phyloP scores from a whole-genome alignment of 768 basidiomycete genomes.

The Exsudoporus frostii region DNA sequence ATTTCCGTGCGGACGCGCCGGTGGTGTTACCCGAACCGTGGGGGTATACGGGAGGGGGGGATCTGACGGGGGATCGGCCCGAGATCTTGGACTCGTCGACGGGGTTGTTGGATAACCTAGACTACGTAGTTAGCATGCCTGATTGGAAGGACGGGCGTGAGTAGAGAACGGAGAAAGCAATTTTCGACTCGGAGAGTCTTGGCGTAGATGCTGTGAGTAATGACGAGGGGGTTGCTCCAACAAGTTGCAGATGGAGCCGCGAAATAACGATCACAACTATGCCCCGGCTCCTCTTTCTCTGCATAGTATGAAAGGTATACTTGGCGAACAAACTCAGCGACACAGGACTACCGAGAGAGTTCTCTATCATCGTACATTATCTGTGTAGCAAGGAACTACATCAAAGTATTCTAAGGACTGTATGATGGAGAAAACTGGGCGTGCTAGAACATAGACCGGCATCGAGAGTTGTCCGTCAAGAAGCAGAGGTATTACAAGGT shows the following conservation, averaged over 20 bases:
- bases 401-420: background rate
- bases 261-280: background rate
- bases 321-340: too few species aligned
- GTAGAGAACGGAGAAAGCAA: background rate
- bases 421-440: background rate
- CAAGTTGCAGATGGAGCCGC: background rate
- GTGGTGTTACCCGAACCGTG: conserved; percentile 17
- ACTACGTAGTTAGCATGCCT: background rate
- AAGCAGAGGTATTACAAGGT: conserved; percentile 4
- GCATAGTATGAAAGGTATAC: too few species aligned
- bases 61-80: too few species aligned
- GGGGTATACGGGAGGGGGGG: conserved; percentile 9
- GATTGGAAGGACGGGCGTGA: background rate
- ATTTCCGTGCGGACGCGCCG: conserved; percentile 17
- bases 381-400: background rate
- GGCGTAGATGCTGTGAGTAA: too few species aligned
- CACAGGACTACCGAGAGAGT: too few species aligned
- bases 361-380: background rate
- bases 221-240: too few species aligned
- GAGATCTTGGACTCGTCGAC: too few species aligned
- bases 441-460: background rate
- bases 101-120: background rate
- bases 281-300: too few species aligned
- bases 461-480: background rate
- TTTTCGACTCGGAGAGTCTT: background rate